phyloP scores from a whole-genome alignment of 495 filamentous ascomycete species.

The Corynascus novoguineensis region DNA sequence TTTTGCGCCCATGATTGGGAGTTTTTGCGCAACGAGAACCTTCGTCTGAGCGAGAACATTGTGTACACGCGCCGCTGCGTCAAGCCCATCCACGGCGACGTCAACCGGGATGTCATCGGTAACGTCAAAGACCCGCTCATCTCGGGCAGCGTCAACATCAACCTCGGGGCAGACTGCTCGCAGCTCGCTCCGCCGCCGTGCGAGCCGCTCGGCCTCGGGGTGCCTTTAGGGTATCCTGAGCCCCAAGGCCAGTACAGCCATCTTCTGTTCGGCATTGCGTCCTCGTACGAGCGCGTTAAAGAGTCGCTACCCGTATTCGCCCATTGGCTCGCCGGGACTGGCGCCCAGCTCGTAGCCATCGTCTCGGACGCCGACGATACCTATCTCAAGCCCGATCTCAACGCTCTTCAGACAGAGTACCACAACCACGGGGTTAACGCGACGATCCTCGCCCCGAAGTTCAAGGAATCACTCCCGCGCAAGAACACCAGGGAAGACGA shows the following conservation, averaged over 20 bases:
- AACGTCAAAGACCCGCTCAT: constrained; percentile 33
- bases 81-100: constrained; percentile 22
- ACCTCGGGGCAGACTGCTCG: constrained; percentile 28
- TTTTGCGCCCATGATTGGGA: constrained; percentile 18
- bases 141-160: constrained; percentile 24
- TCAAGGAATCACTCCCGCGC: constrained; percentile 37
- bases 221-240: constrained; percentile 30
- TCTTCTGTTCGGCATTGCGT: constrained; percentile 54
- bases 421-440: constrained; percentile 47
- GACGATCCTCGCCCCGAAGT: constrained; percentile 44
- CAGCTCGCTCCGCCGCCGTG: constrained; percentile 20
- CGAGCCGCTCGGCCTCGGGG: constrained; percentile 29
- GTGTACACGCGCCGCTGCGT: constrained; percentile 37
- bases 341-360: constrained; percentile 51
- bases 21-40: constrained; percentile 22
- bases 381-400: constrained; percentile 4
- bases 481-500: constrained; percentile 1
- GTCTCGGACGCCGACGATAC: constrained; percentile 44
- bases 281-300: constrained; percentile 50
- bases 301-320: constrained; percentile 51
- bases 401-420: constrained; percentile 26
- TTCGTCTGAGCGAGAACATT: constrained; percentile 34
- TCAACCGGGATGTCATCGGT: constrained; percentile 27
- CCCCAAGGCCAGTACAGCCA: constrained; percentile 22
- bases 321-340: constrained; percentile 57